These are phyloP conservation scores for Saccharomycopsis sp. DNA, from an alignment of 805 yeast genomes.

Conservation along the genomic window DNA sequence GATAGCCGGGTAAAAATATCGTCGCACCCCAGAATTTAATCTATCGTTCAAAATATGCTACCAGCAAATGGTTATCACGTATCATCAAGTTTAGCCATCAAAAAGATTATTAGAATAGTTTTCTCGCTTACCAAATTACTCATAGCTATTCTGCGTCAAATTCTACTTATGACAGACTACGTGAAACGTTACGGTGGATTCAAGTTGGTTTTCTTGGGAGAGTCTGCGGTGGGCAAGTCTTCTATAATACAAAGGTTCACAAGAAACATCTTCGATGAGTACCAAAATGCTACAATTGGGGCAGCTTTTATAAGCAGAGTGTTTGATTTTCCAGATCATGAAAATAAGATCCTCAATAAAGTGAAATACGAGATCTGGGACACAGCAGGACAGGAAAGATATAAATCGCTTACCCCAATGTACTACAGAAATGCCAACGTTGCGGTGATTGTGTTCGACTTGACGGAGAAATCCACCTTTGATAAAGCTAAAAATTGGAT, in stretches of 20 bases:
- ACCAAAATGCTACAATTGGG: slow-evolving; percentile 91
- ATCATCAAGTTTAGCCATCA: no score
- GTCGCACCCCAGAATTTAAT: no score
- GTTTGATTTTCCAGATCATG: slow-evolving; percentile 29
- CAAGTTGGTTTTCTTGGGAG: slow-evolving; percentile 40
- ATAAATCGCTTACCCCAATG: slow-evolving; percentile 76
- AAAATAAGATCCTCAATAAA: slow-evolving; percentile 24
- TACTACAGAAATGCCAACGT: slow-evolving; percentile 73
- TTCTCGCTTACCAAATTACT: no score
- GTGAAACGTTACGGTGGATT: slow-evolving; percentile 18
- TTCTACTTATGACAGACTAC: slow-evolving; percentile 12
- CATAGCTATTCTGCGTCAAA: no score
- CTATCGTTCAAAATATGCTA: no score
- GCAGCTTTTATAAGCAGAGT: slow-evolving; percentile 93
- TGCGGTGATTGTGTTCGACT: slow-evolving; percentile 84
- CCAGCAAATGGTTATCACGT: no score
- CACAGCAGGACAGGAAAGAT: slow-evolving; percentile 93
- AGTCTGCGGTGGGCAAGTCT: slow-evolving; percentile 44
- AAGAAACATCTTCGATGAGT: slow-evolving; percentile 59
- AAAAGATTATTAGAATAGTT: no score
- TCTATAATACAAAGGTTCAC: slow-evolving; percentile 37
- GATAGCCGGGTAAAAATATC: no score
- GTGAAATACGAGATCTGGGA: slow-evolving; percentile 75
- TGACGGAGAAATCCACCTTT: slow-evolving; percentile 63
- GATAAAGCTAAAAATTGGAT: slow-evolving; percentile 82